Evolutionary conservation across 202 grass and related monocot species (phyloP), one percentile per base, ranked within the genome.

Genomic region (Panicum hallii): DNA sequence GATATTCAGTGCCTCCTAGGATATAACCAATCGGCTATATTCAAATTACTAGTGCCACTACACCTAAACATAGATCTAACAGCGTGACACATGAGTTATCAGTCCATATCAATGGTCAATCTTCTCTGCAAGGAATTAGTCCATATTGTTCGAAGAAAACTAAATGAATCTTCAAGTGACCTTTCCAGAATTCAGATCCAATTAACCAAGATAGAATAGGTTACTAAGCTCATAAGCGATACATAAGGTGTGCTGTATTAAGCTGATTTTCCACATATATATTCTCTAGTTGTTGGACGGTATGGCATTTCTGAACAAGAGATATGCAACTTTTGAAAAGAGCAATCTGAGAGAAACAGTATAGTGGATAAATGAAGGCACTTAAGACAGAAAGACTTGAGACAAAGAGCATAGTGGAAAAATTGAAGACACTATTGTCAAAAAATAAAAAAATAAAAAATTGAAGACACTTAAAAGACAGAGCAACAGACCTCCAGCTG

Each of bases 401-500:
- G 20, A 72, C 65, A 23, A 72, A 32, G 38, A 67, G 20, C 68
- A 70, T 48, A 34, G 50, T 16, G 52, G 22, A 72, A 67, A 77
- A 68, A 75, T 42, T 42, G 41, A 72, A 67, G 77, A 88, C 19
- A 86, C 50, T 60, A 26, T 26, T 26, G 0, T 26, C 26, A 26
- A 26, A 26, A 26, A 26, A 26, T 26, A 26, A 26, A 26, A 26
- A 26, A 26, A 26, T 26, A 26, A 72, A 67, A 77, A 68, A 75
- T 42, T 42, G 41, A 72, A 67, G 77, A 88, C 19, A 86, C 50
- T 60, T 44, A 46, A 11, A 11, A 43, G 60, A 32, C 9, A 63
- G 60, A 63, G 23, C 60, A 63, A 82, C 79, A 61, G 80, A 99
- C 97, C 97, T 97, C 93, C 48, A 94, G 81, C 44, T 99, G 90